Base-by-base conservation (phyloP, 306 rosid species). In the Lupinus albus region DNA sequence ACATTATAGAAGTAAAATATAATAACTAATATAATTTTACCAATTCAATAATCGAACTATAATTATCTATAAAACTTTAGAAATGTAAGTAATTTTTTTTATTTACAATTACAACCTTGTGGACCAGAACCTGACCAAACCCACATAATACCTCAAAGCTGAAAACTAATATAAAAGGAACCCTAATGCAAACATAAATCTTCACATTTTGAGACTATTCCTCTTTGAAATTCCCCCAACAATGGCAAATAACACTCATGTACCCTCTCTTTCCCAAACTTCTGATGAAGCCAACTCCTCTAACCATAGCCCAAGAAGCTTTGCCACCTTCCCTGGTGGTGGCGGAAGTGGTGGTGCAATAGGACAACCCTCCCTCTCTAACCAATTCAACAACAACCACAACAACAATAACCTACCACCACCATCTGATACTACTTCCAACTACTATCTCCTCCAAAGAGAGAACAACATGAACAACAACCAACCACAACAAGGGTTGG, bases 241-340 rank as follows among this genome's bases (percentile, higher is more conserved):
- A 61, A 83, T 84, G 88, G 76, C 80, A 6, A 55, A 68, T 45
- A 53, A 44, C 17, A 63, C 75, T 3, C 9, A 10, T 1, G 44
- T 65, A 38, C 38, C 64, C 48, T 73, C 77, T 12, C 77, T 25
- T 51, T 70, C 79, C 7, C 86, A 41, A 1, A 21, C 73, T 30
- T 75, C 86, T 41, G 72, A 58, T 2, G 66, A 57, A 9, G 16
- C 69, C 6, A 68, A 65, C 4, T 67, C 69, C 57, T 75, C 78
- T 4, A 71, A 73, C 10, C 77, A 57, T 54, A 78, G 81, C 49
- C 71, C 77, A 5, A 69, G 25, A 0, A 68, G 67, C 68, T 47
- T 58, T 33, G 81, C 77, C 8, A 42, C 72, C 0, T 79, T 57
- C 17, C 41, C 79, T 0, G 25, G 42, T n/a, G 28, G 28, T 4